Evolutionary conservation across 31 red algal genomes (phyloP).

Genomic region (Endocladia muricata): DNA sequence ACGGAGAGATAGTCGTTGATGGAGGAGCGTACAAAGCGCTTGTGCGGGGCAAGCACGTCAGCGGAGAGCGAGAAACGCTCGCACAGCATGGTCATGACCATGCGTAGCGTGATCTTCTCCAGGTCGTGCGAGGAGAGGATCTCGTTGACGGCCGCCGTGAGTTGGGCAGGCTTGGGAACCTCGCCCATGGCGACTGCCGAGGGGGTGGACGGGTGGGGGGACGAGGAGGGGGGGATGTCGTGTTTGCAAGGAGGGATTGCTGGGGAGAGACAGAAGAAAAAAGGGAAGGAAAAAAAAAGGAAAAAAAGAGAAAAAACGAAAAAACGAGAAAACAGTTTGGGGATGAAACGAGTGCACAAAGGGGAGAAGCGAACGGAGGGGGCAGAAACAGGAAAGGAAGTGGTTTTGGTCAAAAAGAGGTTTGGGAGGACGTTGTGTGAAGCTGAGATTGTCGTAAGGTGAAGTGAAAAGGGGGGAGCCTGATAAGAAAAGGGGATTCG

Average conservation of each 20-base stretch:
- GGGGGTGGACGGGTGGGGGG: neutral
- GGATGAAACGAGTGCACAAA: neutral
- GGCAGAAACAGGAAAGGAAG: no score
- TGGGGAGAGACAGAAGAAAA: no score
- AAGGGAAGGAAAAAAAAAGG: no score
- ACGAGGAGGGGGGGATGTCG: no score
- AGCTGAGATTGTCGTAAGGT: no score
- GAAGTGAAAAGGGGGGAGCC: no score
- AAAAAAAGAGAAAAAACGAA: neutral
- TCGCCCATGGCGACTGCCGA: neutral
- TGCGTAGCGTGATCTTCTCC: conserved; percentile 71
- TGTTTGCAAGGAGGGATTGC: no score
- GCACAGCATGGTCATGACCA: conserved; percentile 71
- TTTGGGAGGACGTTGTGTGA: no score
- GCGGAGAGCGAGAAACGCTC: conserved; percentile 22
- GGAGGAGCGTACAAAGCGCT: conserved; percentile 44
- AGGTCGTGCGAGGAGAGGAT: conserved; percentile 65
- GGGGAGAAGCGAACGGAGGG: neutral
- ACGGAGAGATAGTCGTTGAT: conserved; percentile 65
- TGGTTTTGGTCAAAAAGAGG: no score
- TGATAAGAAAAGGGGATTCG: no score
- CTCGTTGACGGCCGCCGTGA: conserved; percentile 37
- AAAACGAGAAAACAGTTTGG: neutral
- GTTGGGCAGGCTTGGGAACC: conserved; percentile 36
- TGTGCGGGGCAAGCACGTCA: conserved; percentile 26